Conservation (phyloP, 805 yeast genomes). For the Barnettozyma salicaria region DNA sequence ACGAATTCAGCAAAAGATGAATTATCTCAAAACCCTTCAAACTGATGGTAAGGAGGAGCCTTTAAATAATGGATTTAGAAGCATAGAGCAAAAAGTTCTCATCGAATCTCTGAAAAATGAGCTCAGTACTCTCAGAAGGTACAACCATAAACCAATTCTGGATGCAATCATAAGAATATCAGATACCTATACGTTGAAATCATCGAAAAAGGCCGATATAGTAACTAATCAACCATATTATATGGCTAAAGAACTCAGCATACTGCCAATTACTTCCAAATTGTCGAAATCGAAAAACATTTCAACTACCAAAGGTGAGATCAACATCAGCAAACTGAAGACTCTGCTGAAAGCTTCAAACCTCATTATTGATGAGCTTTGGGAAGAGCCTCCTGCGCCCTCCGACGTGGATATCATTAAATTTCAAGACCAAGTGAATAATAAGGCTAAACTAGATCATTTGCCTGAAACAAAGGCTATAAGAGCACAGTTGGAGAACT, state of each 20-base stretch:
- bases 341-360: conserved; percentile 7
- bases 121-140: conserved; percentile 16
- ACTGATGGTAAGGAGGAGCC: conserved; percentile 9
- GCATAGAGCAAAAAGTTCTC: conserved; percentile 20
- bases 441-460: neutral
- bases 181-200: no score
- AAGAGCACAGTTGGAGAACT: conserved; percentile 7
- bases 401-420: neutral
- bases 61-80: conserved; percentile 10
- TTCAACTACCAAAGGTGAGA: neutral
- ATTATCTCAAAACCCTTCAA: conserved; percentile 15
- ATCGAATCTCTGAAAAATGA: conserved; percentile 22
- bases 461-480: conserved; percentile 8
- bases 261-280: neutral
- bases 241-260: conserved; percentile 1
- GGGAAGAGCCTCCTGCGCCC: conserved; percentile 7
- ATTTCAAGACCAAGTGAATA: neutral
- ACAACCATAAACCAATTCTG: conserved; percentile 17
- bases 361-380: conserved; percentile 5
- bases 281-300: no score
- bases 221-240: neutral
- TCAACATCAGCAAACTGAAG: conserved; percentile 5
- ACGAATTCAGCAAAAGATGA: conserved; percentile 23
- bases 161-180: conserved; percentile 10
- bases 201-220: neutral